A percentile compares a stretch with the other conserved stretches of the same genome.
Conservation (phyloP, 805 yeast species). For the Yarrowia divulgata region DNA sequence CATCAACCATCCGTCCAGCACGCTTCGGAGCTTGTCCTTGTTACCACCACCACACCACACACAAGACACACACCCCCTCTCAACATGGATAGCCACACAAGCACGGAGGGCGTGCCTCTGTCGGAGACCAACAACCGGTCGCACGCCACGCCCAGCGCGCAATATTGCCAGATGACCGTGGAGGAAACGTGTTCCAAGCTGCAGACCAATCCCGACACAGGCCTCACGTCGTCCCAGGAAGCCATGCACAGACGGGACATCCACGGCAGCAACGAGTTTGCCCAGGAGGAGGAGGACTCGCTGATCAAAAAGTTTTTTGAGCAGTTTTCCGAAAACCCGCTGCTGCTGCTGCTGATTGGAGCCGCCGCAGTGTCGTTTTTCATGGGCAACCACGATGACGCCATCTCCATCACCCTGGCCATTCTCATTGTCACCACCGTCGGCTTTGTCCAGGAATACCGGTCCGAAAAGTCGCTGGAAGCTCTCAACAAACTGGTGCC, state of each 20-base stretch:
- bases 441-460: constrained; percentile 96
- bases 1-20: not conserved
- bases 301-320: constrained; percentile 73
- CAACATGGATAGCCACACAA: constrained; percentile 34
- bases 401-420: constrained; percentile 91
- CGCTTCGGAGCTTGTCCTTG: not conserved
- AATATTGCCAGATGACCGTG: constrained; percentile 65
- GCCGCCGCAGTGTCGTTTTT: constrained; percentile 85
- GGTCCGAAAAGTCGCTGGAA: constrained; percentile 92
- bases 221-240: constrained; percentile 74
- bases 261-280: constrained; percentile 84
- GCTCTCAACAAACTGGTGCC: constrained; percentile 94
- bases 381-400: constrained; percentile 97
- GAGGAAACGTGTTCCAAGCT: constrained; percentile 71
- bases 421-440: constrained; percentile 92
- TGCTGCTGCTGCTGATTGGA: constrained; percentile 85
- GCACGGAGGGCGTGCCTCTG: constrained; percentile 38
- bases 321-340: constrained; percentile 88
- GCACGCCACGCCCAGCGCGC: constrained; percentile 63
- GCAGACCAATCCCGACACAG: constrained; percentile 64
- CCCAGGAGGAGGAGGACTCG: constrained; percentile 76
- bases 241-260: constrained; percentile 71
- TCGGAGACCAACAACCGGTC: constrained; percentile 36
- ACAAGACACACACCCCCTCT: not conserved
- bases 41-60: constrained; percentile 2